Conservation (phyloP, 2,329 filamentous ascomycete genomes). For the Neonectria neomacrospora region DNA sequence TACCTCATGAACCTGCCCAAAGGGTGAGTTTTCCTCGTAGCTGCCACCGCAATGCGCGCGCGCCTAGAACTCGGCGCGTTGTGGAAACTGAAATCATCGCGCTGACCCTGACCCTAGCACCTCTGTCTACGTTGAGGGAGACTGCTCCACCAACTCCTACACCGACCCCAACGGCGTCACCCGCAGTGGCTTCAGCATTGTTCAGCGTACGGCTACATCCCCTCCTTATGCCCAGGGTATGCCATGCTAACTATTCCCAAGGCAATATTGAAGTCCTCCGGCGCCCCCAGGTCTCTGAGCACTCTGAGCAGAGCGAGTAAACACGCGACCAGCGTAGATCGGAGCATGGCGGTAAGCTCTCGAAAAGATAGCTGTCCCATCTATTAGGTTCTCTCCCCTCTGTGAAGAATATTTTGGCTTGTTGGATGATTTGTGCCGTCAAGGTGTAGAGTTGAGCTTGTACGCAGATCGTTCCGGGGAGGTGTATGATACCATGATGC, state of each 20-base stretch:
- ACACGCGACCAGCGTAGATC: slow-evolving; percentile 1
- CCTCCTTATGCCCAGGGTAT: slow-evolving; percentile 5
- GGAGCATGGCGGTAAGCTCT: slow-evolving; percentile 10
- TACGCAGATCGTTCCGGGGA: slow-evolving; percentile 28
- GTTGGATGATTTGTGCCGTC: slow-evolving; percentile 36
- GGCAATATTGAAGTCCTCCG: slow-evolving; percentile 59
- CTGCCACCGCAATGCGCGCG: neutral
- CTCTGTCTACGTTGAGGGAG: slow-evolving; percentile 84
- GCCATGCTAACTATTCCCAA: slow-evolving; percentile 40
- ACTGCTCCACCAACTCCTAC: slow-evolving; percentile 75
- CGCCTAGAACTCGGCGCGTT: too few relatives aligned
- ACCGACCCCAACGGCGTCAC: slow-evolving; percentile 77
- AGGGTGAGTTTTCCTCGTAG: slow-evolving; percentile 71
- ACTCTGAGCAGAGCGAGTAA: slow-evolving; percentile 40
- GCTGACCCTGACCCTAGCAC: slow-evolving; percentile 63
- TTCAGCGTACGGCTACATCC: slow-evolving; percentile 76
- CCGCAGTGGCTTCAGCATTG: slow-evolving; percentile 72
- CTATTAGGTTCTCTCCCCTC: slow-evolving; percentile 36
- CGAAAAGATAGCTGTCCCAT: slow-evolving; percentile 10
- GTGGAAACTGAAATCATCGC: neutral
- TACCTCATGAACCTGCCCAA: slow-evolving; percentile 80
- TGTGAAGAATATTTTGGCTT: slow-evolving; percentile 35
- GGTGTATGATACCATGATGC: slow-evolving; percentile 43
- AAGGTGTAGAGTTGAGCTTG: slow-evolving; percentile 38
- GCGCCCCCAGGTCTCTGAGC: slow-evolving; percentile 49